Base-by-base conservation (phyloP, 2,329 filamentous ascomycete species). In the Cryphonectria parasitica region DNA sequence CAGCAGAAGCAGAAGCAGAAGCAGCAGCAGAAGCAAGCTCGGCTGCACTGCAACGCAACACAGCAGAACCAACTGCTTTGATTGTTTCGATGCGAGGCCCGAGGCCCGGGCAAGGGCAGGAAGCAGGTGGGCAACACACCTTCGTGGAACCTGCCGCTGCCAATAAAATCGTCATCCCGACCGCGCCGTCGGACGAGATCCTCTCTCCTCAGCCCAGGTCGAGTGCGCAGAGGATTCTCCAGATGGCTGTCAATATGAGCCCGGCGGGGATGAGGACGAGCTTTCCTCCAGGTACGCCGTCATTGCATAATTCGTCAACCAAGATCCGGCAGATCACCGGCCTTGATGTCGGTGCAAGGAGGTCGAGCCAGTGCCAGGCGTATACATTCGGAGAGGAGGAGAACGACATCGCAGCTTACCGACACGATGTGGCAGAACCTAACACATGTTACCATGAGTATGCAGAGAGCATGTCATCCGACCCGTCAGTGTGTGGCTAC, bases 301-400 rank as follows among this genome's bases (percentile, higher is more conserved):
- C 76, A 0, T 69, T 77, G 15, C 78, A 79, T 64, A 75, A 74
- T 58, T 80, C 82, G 0, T 78, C 78, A 0, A 76, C 77, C 60
- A 85, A 85, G 75, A 77, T 84, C 58, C 77, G 79, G 45, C 81
- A 83, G 73, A 77, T 85, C 19, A 84, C 77, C 6, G 83, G 83
- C 1, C 76, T 80, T 39, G 80, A 82, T 56, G 61, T 83, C n/a
- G 77, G 67, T 25, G 68, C 69, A 11, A 73, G 71, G 49, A 71
- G 68, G 36, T 49, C 69, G 28, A 71, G 70, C 36, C 28, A 65
- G 67, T 62, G n/a, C 67, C 54, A 67, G 43, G 56, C n/a, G 28
- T 62, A 41, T 28, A 58, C 52, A 15, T 19, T 68, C 22, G 43
- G 6, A 6, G 34, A 74, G 1, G 43, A 39, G 36, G 36, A 74